These are phyloP conservation scores for Hypoxylon lenormandii DNA, from an alignment of 495 filamentous ascomycete species.

Conservation along the genomic window DNA sequence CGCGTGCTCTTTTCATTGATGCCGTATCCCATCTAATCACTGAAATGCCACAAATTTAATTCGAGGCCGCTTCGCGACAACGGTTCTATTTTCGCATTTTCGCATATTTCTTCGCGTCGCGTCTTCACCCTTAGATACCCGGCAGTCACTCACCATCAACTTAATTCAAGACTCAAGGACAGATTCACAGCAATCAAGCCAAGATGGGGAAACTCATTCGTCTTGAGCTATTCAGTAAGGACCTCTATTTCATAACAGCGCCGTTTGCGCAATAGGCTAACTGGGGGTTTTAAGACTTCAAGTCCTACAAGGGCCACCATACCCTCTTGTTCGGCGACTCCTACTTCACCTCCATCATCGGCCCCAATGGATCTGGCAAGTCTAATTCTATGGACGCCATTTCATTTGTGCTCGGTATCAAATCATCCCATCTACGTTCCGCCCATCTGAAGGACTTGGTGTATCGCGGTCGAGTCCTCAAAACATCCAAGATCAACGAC, in stretches of 20 bases:
- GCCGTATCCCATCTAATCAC: not conserved
- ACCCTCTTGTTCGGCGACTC: slow-evolving; percentile 94
- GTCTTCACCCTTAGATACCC: slow-evolving; percentile 20
- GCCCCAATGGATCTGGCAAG: slow-evolving; percentile 98
- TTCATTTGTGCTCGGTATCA: slow-evolving; percentile 98
- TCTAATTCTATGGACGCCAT: slow-evolving; percentile 99
- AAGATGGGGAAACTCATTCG: slow-evolving; percentile 87
- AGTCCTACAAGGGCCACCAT: slow-evolving; percentile 98
- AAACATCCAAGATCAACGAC: slow-evolving; percentile 87
- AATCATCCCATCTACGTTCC: slow-evolving; percentile 94
- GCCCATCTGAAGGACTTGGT: slow-evolving; percentile 94
- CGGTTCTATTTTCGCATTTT: slow-evolving; percentile 28
- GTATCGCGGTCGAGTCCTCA: slow-evolving; percentile 93
- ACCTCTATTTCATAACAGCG: slow-evolving; percentile 30
- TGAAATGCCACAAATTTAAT: slow-evolving; percentile 42
- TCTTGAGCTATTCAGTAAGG: slow-evolving; percentile 92
- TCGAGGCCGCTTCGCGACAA: slow-evolving; percentile 34
- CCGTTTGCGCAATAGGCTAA: slow-evolving; percentile 44
- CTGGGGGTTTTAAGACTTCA: slow-evolving; percentile 81
- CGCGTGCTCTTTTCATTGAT: not conserved
- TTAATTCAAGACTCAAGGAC: not conserved
- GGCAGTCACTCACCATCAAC: slow-evolving; percentile 11
- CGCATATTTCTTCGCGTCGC: slow-evolving; percentile 46
- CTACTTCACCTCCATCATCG: slow-evolving; percentile 99
- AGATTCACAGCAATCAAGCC: slow-evolving; percentile 21